Percentiles rank a stretch among this genome's conserved stretches.
These are phyloP conservation scores for Moricandia arvensis DNA, from an alignment of 345 rosid genomes.

Conservation along the genomic window DNA sequence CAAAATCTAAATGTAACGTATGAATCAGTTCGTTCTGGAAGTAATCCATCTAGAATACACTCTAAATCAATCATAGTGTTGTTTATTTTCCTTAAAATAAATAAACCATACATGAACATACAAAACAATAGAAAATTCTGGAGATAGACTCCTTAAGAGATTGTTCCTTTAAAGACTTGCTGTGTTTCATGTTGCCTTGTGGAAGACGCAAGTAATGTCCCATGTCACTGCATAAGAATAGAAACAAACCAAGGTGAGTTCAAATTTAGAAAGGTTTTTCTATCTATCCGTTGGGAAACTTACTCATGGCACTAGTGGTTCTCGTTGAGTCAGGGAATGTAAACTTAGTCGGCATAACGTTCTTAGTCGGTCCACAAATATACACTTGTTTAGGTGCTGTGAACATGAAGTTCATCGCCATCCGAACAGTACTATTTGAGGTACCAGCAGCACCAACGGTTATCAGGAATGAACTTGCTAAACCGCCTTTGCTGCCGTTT, in stretches of 20 bases:
- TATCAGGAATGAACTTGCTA: conserved; percentile 54
- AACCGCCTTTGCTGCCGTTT: conserved; percentile 68
- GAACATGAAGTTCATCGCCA: conserved; percentile 53
- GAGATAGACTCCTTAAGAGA: conserved; percentile 7
- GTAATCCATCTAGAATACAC: conserved; percentile 15
- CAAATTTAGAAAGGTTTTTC: background rate
- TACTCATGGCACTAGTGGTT: conserved; percentile 68
- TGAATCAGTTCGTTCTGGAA: conserved; percentile 34
- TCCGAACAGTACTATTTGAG: conserved; percentile 39
- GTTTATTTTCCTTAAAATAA: background rate
- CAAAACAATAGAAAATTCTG: background rate
- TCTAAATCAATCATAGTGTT: conserved; percentile 3
- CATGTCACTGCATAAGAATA: conserved; percentile 71
- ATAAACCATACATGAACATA: background rate
- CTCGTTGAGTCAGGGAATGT: conserved; percentile 54
- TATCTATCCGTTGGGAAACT: conserved; percentile 33
- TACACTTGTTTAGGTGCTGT: conserved; percentile 67
- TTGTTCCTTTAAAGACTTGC: background rate
- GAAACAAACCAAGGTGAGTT: conserved; percentile 16
- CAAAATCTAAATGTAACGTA: too few species aligned
- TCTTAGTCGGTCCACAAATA: conserved; percentile 67
- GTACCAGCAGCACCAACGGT: conserved; percentile 57
- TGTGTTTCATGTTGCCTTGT: conserved; percentile 21
- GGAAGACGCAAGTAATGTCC: conserved; percentile 63
- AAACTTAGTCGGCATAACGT: conserved; percentile 58